Base-by-base conservation (phyloP, 352 stramenopile species). In the Pythium rishiriense region DNA sequence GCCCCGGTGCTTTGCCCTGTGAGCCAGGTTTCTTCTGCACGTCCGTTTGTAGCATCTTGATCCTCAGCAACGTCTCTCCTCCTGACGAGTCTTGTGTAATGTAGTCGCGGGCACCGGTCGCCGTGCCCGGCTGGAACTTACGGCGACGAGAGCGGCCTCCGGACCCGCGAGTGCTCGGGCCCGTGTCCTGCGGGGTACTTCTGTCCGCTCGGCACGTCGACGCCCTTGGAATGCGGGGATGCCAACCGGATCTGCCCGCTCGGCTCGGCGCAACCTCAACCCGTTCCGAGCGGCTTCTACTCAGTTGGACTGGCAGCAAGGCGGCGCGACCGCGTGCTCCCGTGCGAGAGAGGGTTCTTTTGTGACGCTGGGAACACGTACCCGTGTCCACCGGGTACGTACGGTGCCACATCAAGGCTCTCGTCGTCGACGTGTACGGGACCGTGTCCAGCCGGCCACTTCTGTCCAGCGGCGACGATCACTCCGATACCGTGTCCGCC, bases 61-160 rank as follows among this genome's bases (percentile, higher is more conserved):
- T 37, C 31, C 31, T 37, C 31, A n/a, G 42, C 35, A 42, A 42
- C 15, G 35, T 42, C 39, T 22, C n/a, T 46, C 14, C 14, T 46
- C 19, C 35, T 15, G 35, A 12, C 9, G 26, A 15, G 6, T 37
- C 37, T 37, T 2, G 4, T 47, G 12, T 37, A 15, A 4, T 11
- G 11, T 31, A 90, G 81, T 14, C 62, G 59, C n/a, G 75, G 77
- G 17, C 39, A 66, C 10, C 63, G 68, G 37, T 62, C 48, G 2
- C 71, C 66, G 10, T 96, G 87, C 58, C 83, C 82, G 35, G 60
- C 75, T 11, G 85, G 87, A 0, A 78, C 73, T 11, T 96, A 86
- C 56, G 91, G 88, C 33, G 66, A 66, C 28, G 68, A 73, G 26
- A 28, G 56, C 11, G 64, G 64, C 21, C 72, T 96, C 1, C 68